These are phyloP conservation scores for Fomes fomentarius DNA, from an alignment of 1,284 basidiomycete genomes.

Conservation along the genomic window DNA sequence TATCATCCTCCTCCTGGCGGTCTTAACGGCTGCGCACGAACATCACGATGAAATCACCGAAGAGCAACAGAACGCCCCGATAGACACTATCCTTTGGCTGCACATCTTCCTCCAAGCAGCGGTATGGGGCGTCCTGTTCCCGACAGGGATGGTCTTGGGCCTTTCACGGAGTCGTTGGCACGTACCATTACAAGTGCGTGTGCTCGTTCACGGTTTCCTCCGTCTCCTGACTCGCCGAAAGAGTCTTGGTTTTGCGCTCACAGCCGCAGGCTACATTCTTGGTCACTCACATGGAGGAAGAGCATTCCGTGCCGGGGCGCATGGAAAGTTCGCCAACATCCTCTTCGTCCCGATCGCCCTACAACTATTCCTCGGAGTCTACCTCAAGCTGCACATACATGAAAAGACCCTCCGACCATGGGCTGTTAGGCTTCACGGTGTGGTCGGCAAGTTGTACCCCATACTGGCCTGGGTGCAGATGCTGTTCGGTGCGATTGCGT, in stretches of 20 bases:
- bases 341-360: constrained; percentile 65
- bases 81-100: constrained; percentile 79
- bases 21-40: constrained; percentile 49
- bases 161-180: constrained; percentile 82
- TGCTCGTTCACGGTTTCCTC: neutral
- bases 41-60: constrained; percentile 65
- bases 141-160: constrained; percentile 87
- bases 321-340: constrained; percentile 74
- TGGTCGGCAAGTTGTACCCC: constrained; percentile 87
- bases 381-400: constrained; percentile 92
- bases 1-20: constrained; percentile 18
- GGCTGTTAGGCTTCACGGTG: constrained; percentile 74
- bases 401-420: constrained; percentile 79
- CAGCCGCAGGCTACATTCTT: constrained; percentile 71
- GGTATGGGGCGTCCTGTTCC: constrained; percentile 85
- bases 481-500: constrained; percentile 70
- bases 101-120: constrained; percentile 78
- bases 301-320: constrained; percentile 69
- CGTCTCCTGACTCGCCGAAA: constrained; percentile 33
- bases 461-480: constrained; percentile 89
- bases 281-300: constrained; percentile 85
- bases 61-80: constrained; percentile 66
- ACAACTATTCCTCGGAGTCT: constrained; percentile 82
- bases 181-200: constrained; percentile 77
- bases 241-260: constrained; percentile 70